phyloP scores from a whole-genome alignment of 306 rosid genomes.

The Castanea crenata region DNA sequence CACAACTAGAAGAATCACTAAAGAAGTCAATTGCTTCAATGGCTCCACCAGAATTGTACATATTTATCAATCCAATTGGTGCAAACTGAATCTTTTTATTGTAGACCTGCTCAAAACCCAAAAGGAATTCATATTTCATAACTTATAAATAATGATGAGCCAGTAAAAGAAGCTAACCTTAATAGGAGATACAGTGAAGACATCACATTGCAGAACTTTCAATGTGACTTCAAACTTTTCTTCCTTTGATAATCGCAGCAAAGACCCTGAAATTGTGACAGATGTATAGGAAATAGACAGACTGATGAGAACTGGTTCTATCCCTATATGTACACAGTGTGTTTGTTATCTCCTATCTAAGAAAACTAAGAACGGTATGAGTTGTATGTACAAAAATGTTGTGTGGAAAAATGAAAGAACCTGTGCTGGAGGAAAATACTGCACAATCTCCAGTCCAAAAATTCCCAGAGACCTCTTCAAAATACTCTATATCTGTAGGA shows the following conservation, averaged over 20 bases:
- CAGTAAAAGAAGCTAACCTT: slow-evolving; percentile 26
- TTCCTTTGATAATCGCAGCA: slow-evolving; percentile 29
- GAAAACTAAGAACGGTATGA: neutral
- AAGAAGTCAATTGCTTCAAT: slow-evolving; percentile 24
- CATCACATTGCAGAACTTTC: slow-evolving; percentile 30
- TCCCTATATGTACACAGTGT: neutral
- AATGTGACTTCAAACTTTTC: slow-evolving; percentile 22
- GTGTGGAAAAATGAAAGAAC: neutral
- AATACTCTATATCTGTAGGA: slow-evolving; percentile 36
- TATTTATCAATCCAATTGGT: slow-evolving; percentile 36
- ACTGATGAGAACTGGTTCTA: neutral
- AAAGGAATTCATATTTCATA: neutral
- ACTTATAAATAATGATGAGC: neutral
- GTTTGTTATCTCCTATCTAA: neutral
- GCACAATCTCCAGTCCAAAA: slow-evolving; percentile 41
- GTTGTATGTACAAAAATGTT: neutral
- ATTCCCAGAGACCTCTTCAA: slow-evolving; percentile 35
- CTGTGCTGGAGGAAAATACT: slow-evolving; percentile 32
- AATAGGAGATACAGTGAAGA: slow-evolving; percentile 35
- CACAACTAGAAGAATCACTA: slow-evolving; percentile 7
- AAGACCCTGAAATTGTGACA: slow-evolving; percentile 18
- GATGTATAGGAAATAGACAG: neutral
- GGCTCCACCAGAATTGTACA: slow-evolving; percentile 50
- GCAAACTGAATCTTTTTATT: slow-evolving; percentile 27
- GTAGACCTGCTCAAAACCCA: slow-evolving; percentile 24